A percentile compares a stretch with the other conserved stretches of the same genome.
Conservation (phyloP, 257 asterid species). For the Eustoma russellianum region DNA sequence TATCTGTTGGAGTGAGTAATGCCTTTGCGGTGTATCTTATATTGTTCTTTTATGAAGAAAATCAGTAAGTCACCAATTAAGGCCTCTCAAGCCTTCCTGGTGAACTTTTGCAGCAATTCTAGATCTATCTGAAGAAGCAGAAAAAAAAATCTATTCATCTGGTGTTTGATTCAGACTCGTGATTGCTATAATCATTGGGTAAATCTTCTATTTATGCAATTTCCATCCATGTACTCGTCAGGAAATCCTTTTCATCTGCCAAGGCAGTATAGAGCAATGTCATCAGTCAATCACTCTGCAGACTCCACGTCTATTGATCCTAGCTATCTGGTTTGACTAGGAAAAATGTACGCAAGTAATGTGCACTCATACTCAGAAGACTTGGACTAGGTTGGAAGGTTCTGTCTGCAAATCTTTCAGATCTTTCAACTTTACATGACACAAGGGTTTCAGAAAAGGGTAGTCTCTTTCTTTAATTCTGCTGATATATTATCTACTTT, state of each 20-base stretch:
- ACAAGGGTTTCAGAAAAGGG: constrained; percentile 62
- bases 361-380: constrained; percentile 50
- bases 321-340: constrained; percentile 27
- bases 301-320: constrained; percentile 4
- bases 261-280: too few species aligned
- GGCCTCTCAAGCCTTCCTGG: constrained; percentile 1
- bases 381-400: constrained; percentile 50
- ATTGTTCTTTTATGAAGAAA: background rate
- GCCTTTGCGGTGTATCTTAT: background rate
- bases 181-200: constrained; percentile 88
- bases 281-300: background rate
- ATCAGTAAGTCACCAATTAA: background rate
- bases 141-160: constrained; percentile 50
- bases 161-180: constrained; percentile 70
- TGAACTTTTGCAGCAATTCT: constrained; percentile 48
- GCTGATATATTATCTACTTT: too few species aligned
- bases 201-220: constrained; percentile 13
- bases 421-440: constrained; percentile 43
- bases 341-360: constrained; percentile 47
- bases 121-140: constrained; percentile 59
- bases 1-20: too few species aligned
- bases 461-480: too few species aligned
- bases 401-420: constrained; percentile 41
- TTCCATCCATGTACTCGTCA: too few species aligned
- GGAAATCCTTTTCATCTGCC: too few species aligned